These are phyloP conservation scores for Thuidium tamariscinum DNA, from an alignment of 225 moss, liverwort and hornwort genomes.

Conservation along the genomic window DNA sequence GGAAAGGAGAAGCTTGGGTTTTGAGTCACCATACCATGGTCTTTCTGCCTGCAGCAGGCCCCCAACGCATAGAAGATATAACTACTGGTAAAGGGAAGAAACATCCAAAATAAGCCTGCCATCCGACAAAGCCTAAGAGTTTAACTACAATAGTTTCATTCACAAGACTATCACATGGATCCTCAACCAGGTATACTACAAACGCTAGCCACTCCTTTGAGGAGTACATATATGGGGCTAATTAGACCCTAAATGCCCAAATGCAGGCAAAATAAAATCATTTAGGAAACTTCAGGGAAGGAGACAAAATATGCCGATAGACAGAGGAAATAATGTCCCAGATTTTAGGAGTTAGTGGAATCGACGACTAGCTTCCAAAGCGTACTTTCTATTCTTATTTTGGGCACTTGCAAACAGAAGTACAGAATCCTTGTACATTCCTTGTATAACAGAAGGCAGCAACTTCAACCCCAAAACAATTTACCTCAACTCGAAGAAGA, in stretches of 20 bases:
- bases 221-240: background rate
- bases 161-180: background rate
- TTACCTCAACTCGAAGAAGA: conserved; percentile 82
- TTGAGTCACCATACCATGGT: conserved; percentile 60
- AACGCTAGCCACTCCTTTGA: background rate
- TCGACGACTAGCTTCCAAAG: background rate
- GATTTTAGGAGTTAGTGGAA: background rate
- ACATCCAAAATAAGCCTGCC: conserved; percentile 89
- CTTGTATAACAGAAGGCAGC: background rate
- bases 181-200: background rate
- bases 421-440: background rate
- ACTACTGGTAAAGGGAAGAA: conserved; percentile 98
- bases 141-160: background rate
- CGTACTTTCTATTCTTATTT: background rate
- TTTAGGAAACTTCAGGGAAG: background rate
- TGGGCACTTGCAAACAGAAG: background rate
- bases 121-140: background rate
- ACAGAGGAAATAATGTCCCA: background rate
- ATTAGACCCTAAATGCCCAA: background rate
- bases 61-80: conserved; percentile 97
- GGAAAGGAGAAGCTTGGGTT: background rate
- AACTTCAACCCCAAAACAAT: background rate
- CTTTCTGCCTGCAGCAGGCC: conserved; percentile 86
- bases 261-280: background rate
- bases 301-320: background rate